Evolutionary conservation across 2,329 filamentous ascomycete genomes (phyloP).

Genomic region (Podosphaera xanthii): DNA sequence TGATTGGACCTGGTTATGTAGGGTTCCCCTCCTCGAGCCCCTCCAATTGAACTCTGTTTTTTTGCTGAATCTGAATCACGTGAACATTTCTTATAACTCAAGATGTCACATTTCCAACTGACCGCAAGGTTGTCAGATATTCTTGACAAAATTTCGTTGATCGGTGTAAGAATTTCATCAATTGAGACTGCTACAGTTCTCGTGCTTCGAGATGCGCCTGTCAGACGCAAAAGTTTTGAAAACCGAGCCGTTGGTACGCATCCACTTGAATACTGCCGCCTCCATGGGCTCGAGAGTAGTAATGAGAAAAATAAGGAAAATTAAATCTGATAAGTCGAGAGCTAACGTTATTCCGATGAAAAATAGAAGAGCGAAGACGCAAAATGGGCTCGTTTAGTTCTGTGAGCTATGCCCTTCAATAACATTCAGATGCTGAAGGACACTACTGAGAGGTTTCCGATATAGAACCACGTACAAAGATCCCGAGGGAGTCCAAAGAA

Average conservation of each 20-base stretch:
- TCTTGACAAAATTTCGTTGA: too few species aligned
- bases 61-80: too few species aligned
- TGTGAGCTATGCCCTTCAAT: constrained; percentile 18
- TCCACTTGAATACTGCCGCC: background rate
- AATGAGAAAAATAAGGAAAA: background rate
- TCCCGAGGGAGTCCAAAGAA: constrained; percentile 31
- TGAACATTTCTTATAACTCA: too few species aligned
- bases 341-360: constrained; percentile 4
- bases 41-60: too few species aligned
- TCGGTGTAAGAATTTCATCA: too few species aligned
- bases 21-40: too few species aligned
- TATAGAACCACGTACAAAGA: constrained; percentile 39
- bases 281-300: background rate
- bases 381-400: constrained; percentile 34
- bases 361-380: constrained; percentile 21
- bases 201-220: constrained; percentile 19
- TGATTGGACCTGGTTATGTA: too few species aligned
- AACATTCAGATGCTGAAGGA: background rate
- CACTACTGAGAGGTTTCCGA: constrained; percentile 1
- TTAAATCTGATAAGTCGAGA: background rate
- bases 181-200: too few species aligned
- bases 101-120: too few species aligned
- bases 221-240: constrained; percentile 22
- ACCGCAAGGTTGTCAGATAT: too few species aligned
- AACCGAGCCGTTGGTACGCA: constrained; percentile 21